Conservation (phyloP, 1,284 basidiomycete species). For the Rhodotorula sp. region DNA sequence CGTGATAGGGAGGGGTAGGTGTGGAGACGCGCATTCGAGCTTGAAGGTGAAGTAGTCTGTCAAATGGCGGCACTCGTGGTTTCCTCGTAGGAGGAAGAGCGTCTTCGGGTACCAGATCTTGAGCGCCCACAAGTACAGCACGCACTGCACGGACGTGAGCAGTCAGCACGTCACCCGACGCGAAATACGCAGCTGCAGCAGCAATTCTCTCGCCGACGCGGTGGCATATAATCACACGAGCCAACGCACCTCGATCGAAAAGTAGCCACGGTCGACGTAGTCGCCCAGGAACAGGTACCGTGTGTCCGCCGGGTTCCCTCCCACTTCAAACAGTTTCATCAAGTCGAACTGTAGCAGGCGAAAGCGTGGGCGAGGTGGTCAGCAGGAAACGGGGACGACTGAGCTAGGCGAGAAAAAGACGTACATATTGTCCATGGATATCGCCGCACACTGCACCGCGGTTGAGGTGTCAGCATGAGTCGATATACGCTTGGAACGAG, state of each 20-base stretch:
- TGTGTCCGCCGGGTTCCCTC: constrained; percentile 85
- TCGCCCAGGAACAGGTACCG: constrained; percentile 96
- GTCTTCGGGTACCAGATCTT: constrained; percentile 94
- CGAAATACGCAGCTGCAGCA: not conserved
- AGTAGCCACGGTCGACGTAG: constrained; percentile 96
- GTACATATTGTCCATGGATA: constrained; percentile 95
- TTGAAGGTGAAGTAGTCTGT: constrained; percentile 98
- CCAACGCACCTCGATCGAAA: constrained; percentile 77
- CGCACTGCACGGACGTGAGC: constrained; percentile 62
- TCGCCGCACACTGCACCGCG: constrained; percentile 75
- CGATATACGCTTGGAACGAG: too few relatives aligned
- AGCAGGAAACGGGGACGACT: not conserved
- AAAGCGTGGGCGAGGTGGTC: not conserved
- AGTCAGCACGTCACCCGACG: constrained; percentile 10
- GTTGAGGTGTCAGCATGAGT: not conserved
- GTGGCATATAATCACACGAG: not conserved
- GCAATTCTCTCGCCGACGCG: constrained; percentile 12
- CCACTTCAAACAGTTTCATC: constrained; percentile 97
- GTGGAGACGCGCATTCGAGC: constrained; percentile 75
- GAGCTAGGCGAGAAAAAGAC: constrained; percentile 46
- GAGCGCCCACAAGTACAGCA: constrained; percentile 83
- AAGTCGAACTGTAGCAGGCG: constrained; percentile 72
- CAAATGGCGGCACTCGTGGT: constrained; percentile 95
- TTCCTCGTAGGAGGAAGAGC: constrained; percentile 86
- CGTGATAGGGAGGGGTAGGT: not conserved